Evolutionary conservation across 805 yeast genomes (phyloP).

Genomic region (Cyberlindnera sargentensis): DNA sequence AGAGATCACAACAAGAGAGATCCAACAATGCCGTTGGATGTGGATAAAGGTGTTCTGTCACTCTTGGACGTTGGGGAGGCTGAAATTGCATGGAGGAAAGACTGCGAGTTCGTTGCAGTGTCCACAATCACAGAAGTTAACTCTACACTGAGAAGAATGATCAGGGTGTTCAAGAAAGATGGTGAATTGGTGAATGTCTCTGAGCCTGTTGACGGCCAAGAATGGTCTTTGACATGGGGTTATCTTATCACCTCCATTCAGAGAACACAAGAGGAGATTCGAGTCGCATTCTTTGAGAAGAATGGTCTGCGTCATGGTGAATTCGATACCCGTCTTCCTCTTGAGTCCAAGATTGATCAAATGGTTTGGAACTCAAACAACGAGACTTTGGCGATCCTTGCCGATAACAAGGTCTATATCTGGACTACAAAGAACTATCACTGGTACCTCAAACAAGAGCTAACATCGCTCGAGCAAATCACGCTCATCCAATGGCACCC

Average conservation of each 20-base stretch:
- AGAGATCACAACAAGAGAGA: conserved; percentile 66
- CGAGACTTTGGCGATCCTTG: conserved; percentile 67
- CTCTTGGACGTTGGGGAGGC: conserved; percentile 42
- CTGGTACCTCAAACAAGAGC: conserved; percentile 89
- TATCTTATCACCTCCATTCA: conserved; percentile 78
- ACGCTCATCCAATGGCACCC: conserved; percentile 73
- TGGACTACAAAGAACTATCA: conserved; percentile 93
- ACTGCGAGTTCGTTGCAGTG: conserved; percentile 75
- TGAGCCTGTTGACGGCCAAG: conserved; percentile 83
- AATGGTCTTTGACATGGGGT: conserved; percentile 79
- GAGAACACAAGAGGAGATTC: conserved; percentile 44
- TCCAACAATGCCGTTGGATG: conserved; percentile 76
- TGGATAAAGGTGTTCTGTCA: conserved; percentile 62
- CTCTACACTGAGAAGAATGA: conserved; percentile 53
- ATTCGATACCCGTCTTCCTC: conserved; percentile 59
- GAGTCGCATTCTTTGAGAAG: conserved; percentile 77
- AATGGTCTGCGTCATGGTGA: conserved; percentile 91
- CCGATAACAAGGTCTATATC: conserved; percentile 59
- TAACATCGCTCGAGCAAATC: conserved; percentile 28
- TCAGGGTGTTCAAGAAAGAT: conserved; percentile 76
- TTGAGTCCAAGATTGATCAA: conserved; percentile 39
- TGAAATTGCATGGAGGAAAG: conserved; percentile 89
- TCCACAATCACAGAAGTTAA: conserved; percentile 44
- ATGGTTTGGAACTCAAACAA: conserved; percentile 78
- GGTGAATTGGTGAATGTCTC: conserved; percentile 76